Percentiles rank a stretch among this genome's conserved stretches.
Conservation (phyloP, 148 eudicot species). For the Vaccinium myrtillus region DNA sequence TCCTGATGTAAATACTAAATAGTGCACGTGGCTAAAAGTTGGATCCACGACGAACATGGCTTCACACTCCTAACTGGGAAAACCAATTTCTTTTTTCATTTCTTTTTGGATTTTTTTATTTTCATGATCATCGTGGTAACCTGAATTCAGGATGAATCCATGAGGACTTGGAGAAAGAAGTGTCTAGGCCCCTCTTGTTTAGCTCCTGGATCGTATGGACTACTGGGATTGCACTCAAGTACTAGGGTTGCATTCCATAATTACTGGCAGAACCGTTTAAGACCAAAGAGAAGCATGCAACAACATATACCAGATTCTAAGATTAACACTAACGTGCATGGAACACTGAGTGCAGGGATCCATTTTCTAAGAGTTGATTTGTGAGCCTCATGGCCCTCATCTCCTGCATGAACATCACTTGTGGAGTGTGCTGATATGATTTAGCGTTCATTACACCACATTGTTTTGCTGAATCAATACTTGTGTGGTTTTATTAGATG, state of each 20-base stretch:
- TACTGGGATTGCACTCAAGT: neutral
- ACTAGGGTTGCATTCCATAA: no score
- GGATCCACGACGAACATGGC: neutral
- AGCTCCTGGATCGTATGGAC: neutral
- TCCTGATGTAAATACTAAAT: neutral
- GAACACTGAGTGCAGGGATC: neutral
- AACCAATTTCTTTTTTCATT: neutral
- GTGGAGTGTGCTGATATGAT: neutral
- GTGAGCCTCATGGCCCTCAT: neutral
- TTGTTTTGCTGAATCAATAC: slow-evolving; percentile 4
- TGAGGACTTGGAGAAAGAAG: neutral
- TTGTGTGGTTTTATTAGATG: slow-evolving; percentile 46
- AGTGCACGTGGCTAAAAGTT: neutral
- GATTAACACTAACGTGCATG: neutral
- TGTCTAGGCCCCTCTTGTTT: neutral
- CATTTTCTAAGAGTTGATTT: neutral
- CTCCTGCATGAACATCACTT: neutral
- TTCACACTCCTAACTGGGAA: neutral
- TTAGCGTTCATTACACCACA: neutral
- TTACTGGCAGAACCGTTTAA: no score
- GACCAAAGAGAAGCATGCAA: neutral
- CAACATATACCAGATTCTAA: slow-evolving; percentile 1
- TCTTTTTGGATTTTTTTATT: neutral
- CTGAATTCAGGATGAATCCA: neutral
- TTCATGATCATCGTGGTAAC: neutral